Conservation (phyloP, 495 filamentous ascomycete species). For the Talaromyces wortmannii region DNA sequence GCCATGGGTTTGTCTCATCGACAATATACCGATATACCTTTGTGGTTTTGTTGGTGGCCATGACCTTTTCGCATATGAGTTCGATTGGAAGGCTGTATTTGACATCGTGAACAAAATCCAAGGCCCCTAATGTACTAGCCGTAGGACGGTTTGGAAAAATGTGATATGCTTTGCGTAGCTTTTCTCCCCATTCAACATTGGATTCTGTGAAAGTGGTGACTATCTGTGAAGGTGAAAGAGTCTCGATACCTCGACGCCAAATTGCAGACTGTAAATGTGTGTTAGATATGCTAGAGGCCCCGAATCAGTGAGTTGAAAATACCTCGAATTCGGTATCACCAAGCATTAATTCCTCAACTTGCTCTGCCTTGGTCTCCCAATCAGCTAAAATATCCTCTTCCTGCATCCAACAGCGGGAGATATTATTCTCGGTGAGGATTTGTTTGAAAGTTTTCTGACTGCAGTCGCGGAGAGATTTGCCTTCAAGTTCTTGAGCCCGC, state of each 20-base stretch:
- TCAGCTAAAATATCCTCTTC: conserved; percentile 22
- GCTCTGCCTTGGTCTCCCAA: conserved; percentile 25
- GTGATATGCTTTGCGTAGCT: conserved; percentile 30
- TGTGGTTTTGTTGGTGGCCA: conserved; percentile 14
- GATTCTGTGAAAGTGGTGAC: conserved; percentile 25
- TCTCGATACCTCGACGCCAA: conserved; percentile 33
- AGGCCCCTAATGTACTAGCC: conserved; percentile 25
- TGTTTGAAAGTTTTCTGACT: conserved; percentile 18
- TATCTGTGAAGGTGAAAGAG: conserved; percentile 14
- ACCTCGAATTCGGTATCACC: conserved; percentile 36
- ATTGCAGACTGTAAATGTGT: conserved; percentile 22
- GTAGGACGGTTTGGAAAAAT: conserved; percentile 28
- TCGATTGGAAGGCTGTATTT: conserved; percentile 30
- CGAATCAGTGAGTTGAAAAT: not conserved
- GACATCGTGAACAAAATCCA: conserved; percentile 29
- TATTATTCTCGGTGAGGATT: conserved; percentile 25
- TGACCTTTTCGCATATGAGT: conserved; percentile 20
- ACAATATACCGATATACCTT: conserved; percentile 30
- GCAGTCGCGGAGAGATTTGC: conserved; percentile 19
- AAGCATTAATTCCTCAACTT: conserved; percentile 32
- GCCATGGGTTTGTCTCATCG: conserved; percentile 38
- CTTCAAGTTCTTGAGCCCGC: conserved; percentile 21
- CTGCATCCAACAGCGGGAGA: conserved; percentile 34
- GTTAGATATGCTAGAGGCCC: not conserved
- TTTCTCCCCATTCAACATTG: conserved; percentile 17